These are phyloP conservation scores for Scleroderma bovista DNA, from an alignment of 768 basidiomycete genomes.

Conservation along the genomic window DNA sequence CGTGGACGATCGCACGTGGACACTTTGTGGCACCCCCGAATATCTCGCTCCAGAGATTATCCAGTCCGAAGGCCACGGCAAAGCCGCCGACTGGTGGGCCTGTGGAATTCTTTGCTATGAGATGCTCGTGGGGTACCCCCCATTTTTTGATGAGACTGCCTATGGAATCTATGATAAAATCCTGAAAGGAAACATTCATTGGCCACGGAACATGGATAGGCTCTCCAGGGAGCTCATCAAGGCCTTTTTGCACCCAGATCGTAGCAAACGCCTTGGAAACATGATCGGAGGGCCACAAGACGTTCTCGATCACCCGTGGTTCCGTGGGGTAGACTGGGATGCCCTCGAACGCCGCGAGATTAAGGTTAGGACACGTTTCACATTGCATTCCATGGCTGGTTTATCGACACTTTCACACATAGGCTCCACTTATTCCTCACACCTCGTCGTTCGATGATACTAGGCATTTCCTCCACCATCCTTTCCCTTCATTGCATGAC, in stretches of 20 bases:
- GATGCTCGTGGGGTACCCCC: conserved; percentile 98
- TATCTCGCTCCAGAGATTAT: conserved; percentile 99
- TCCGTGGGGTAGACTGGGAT: conserved; percentile 91
- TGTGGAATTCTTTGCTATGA: conserved; percentile 96
- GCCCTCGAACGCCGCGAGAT: conserved; percentile 84
- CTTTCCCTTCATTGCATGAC: conserved; percentile 69
- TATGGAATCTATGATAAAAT: conserved; percentile 99
- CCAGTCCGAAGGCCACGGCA: conserved; percentile 94
- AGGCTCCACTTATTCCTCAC: conserved; percentile 87
- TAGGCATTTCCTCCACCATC: conserved; percentile 78
- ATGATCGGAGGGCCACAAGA: conserved; percentile 90
- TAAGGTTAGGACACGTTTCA: conserved; percentile 45
- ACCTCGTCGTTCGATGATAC: conserved; percentile 78
- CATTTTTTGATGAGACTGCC: conserved; percentile 97
- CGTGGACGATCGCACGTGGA: conserved; percentile 97
- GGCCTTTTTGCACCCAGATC: conserved; percentile 87
- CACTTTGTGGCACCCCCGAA: conserved; percentile 92
- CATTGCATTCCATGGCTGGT: neutral
- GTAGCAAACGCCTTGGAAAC: conserved; percentile 88
- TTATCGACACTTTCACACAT: conserved; percentile 6
- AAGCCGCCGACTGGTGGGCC: conserved; percentile 99
- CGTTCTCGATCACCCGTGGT: conserved; percentile 90
- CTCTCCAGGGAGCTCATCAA: conserved; percentile 85
- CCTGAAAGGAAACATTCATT: conserved; percentile 78
- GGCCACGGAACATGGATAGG: conserved; percentile 87